Percentiles rank a stretch among this genome's conserved stretches.
These are phyloP conservation scores for Monilinia vaccinii-corymbosi DNA, from an alignment of 2,329 filamentous ascomycete genomes.

Conservation along the genomic window DNA sequence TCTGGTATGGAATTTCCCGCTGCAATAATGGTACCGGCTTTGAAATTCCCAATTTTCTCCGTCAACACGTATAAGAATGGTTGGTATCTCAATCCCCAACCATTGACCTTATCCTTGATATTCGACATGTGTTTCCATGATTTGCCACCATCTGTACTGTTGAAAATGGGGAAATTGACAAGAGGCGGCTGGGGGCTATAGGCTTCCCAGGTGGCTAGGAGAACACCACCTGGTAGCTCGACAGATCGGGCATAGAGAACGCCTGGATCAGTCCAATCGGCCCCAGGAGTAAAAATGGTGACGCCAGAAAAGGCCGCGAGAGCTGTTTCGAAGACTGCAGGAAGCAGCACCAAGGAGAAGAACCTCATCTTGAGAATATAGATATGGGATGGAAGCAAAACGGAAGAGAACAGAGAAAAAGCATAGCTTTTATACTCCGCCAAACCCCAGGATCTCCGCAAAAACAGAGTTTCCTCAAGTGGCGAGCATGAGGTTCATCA, in stretches of 20 bases:
- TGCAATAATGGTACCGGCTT: constrained; percentile 53
- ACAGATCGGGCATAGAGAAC: constrained; percentile 31
- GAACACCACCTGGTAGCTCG: constrained; percentile 31
- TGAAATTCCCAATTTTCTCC: constrained; percentile 45
- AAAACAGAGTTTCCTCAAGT: neutral
- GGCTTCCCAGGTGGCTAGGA: constrained; percentile 47
- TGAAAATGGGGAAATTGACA: constrained; percentile 43
- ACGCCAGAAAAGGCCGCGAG: constrained; percentile 23
- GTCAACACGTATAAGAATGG: constrained; percentile 59
- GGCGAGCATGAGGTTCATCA: no score
- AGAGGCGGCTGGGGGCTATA: constrained; percentile 46
- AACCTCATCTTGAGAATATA: constrained; percentile 18
- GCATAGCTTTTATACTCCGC: neutral
- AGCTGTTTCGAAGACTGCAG: constrained; percentile 15
- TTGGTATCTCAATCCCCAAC: constrained; percentile 59
- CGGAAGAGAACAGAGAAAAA: neutral
- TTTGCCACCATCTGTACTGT: constrained; percentile 43
- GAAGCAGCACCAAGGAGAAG: constrained; percentile 12
- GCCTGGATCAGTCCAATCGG: constrained; percentile 25
- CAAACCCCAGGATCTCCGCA: neutral
- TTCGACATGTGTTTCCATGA: constrained; percentile 56
- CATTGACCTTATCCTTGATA: constrained; percentile 54
- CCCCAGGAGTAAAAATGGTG: constrained; percentile 24
- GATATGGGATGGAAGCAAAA: neutral
- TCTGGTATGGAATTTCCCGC: constrained; percentile 36